phyloP scores from a whole-genome alignment of 768 basidiomycete genomes.

The Coprinellus aureogranulatus region DNA sequence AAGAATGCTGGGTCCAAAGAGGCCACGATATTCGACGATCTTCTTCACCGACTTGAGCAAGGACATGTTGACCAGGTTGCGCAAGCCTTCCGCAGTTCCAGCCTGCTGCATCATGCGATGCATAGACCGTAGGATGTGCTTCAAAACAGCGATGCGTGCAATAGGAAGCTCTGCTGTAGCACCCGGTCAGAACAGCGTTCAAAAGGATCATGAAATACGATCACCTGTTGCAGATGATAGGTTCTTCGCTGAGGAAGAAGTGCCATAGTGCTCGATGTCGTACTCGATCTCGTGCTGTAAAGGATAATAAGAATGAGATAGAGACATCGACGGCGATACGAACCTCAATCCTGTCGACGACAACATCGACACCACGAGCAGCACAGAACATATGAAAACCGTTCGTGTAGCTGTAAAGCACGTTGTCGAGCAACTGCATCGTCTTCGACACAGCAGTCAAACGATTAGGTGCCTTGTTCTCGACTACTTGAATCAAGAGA shows the following conservation, averaged over 20 bases:
- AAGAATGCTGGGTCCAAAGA: conserved; percentile 86
- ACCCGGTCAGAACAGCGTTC: neutral
- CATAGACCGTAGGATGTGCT: conserved; percentile 86
- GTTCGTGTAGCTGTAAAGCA: conserved; percentile 84
- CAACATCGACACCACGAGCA: conserved; percentile 76
- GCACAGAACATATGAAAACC: conserved; percentile 86
- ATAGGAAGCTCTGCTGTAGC: conserved; percentile 67
- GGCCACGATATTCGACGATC: conserved; percentile 75
- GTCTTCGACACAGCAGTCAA: conserved; percentile 82
- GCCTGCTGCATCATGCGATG: conserved; percentile 98
- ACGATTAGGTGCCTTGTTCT: conserved; percentile 67
- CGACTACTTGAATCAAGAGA: conserved; percentile 83
- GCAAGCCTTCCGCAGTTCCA: conserved; percentile 89
- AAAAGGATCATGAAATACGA: conserved; percentile 1
- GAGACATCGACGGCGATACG: conserved; percentile 18
- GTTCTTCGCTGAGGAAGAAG: conserved; percentile 19
- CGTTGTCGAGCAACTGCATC: conserved; percentile 88
- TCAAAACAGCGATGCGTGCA: conserved; percentile 75
- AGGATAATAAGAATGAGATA: conserved; percentile 4
- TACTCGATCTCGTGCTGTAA: conserved; percentile 66
- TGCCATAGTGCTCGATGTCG: conserved; percentile 56
- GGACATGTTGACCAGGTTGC: conserved; percentile 90
- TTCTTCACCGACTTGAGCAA: conserved; percentile 82
- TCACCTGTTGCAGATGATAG: conserved; percentile 18
- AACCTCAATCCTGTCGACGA: conserved; percentile 88